A percentile compares a stretch with the other conserved stretches of the same genome.
These are phyloP conservation scores for Taxillus chinensis DNA, from an alignment of 164 flowering plant species.

Conservation along the genomic window DNA sequence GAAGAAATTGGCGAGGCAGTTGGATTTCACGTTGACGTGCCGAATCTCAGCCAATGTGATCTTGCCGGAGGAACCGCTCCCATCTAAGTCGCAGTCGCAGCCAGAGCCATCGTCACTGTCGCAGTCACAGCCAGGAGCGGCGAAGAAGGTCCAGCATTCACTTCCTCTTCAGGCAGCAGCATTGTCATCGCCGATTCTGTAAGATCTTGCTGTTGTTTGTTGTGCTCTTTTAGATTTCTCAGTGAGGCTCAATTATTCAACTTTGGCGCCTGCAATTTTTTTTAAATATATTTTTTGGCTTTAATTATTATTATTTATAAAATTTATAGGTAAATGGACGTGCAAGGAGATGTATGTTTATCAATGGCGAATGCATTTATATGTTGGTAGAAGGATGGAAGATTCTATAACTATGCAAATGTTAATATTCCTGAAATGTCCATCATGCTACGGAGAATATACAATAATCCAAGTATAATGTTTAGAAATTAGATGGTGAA, in stretches of 20 bases:
- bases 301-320: background rate
- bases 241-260: background rate
- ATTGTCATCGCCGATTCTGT: conserved; percentile 8
- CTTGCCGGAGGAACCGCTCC: conserved; percentile 21
- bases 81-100: conserved; percentile 10
- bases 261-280: background rate
- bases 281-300: background rate
- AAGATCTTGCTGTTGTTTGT: conserved; percentile 4
- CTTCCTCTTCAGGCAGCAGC: background rate
- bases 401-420: too few species aligned
- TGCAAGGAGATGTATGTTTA: too few species aligned
- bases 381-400: too few species aligned
- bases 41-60: conserved; percentile 12
- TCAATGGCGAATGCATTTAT: too few species aligned
- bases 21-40: conserved; percentile 26
- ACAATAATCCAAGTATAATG: too few species aligned
- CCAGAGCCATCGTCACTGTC: conserved; percentile 4
- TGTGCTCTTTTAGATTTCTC: background rate
- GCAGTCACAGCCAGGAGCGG: conserved; percentile 8
- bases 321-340: too few species aligned
- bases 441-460: too few species aligned
- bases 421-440: too few species aligned
- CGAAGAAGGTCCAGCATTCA: background rate
- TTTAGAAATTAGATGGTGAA: too few species aligned
- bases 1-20: conserved; percentile 29